Evolutionary conservation across 495 filamentous ascomycete genomes (phyloP).

Genomic region (Lophium mytilinum): DNA sequence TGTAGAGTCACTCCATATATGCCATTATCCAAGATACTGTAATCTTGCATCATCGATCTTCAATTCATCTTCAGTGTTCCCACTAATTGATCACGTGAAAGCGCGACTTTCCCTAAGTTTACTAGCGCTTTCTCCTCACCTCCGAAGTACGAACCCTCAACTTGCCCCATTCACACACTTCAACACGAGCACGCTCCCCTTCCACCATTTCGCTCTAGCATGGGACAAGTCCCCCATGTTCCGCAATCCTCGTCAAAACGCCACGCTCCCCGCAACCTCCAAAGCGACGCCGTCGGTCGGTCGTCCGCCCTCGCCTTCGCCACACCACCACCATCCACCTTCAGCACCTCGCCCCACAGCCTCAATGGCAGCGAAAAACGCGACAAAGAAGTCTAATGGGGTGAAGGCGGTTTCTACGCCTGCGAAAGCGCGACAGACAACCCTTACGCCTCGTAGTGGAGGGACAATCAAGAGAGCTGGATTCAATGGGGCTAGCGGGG

Average conservation of each 20-base stretch:
- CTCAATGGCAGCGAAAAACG: slow-evolving; percentile 20
- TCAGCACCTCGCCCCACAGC: background rate
- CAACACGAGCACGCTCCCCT: too few relatives aligned
- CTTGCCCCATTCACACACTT: too few relatives aligned
- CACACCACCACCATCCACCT: slow-evolving; percentile 29
- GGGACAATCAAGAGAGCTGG: slow-evolving; percentile 19
- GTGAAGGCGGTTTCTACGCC: slow-evolving; percentile 27
- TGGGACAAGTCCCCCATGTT: slow-evolving; percentile 32
- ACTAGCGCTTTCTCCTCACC: too few relatives aligned
- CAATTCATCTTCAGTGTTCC: too few relatives aligned
- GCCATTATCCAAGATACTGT: too few relatives aligned
- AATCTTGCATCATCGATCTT: too few relatives aligned
- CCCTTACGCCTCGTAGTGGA: slow-evolving; percentile 9
- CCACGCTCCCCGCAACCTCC: slow-evolving; percentile 5
- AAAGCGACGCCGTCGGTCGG: slow-evolving; percentile 34
- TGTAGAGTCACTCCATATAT: too few relatives aligned
- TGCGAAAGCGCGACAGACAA: slow-evolving; percentile 17
- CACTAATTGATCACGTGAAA: too few relatives aligned
- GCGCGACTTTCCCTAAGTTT: too few relatives aligned
- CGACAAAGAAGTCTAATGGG: slow-evolving; percentile 6
- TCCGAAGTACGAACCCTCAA: too few relatives aligned
- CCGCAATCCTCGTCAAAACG: slow-evolving; percentile 37
- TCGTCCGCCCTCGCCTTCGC: slow-evolving; percentile 32
- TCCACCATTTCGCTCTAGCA: background rate
- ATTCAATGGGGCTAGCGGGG: slow-evolving; percentile 20